Conservation (phyloP, 306 rosid genomes). For the Gynostemma pentaphyllum region DNA sequence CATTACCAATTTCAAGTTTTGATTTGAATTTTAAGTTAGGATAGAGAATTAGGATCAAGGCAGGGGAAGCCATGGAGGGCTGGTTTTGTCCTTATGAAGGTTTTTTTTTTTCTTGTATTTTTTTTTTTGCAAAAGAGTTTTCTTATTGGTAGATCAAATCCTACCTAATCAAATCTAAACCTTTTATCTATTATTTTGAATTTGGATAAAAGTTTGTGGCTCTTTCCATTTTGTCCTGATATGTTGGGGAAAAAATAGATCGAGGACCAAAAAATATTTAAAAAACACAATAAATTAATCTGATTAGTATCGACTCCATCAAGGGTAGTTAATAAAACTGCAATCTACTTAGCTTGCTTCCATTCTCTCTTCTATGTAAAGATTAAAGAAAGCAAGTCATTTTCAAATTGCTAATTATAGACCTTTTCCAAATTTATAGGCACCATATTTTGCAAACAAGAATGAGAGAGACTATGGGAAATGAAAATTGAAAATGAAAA, state of each 20-base stretch:
- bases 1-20: neutral
- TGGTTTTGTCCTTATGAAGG: neutral
- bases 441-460: too few species aligned
- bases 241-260: neutral
- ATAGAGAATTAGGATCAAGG: neutral
- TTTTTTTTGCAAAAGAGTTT: neutral
- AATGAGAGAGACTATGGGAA: neutral
- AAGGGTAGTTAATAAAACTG: neutral
- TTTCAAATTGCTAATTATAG: neutral
- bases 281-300: neutral
- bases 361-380: neutral
- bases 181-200: constrained; percentile 18
- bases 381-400: neutral
- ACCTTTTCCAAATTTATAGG: neutral
- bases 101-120: neutral
- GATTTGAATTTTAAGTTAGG: neutral
- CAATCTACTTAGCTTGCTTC: neutral
- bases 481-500: too few species aligned
- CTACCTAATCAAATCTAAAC: constrained; percentile 34
- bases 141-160: constrained; percentile 19
- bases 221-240: constrained; percentile 10
- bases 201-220: constrained; percentile 12
- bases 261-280: neutral
- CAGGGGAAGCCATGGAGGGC: neutral
- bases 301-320: neutral